phyloP scores from a whole-genome alignment of 805 yeast genomes.

The Scheffersomyces coipomensis region DNA sequence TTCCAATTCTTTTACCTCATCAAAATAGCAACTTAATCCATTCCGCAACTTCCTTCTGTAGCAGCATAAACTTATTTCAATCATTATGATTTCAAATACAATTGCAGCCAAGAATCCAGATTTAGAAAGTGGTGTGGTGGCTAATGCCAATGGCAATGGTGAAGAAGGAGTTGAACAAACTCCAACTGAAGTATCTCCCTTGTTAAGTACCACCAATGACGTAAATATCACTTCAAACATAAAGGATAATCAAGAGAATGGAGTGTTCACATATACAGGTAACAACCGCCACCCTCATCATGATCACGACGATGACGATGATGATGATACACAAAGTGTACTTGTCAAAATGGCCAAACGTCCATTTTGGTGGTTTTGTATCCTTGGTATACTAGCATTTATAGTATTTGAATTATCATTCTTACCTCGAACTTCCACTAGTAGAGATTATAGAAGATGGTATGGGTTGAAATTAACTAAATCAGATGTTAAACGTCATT shows the following conservation, averaged over 20 bases:
- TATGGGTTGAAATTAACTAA: conserved; percentile 65
- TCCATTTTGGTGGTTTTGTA: conserved; percentile 19
- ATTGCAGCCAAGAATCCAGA: too few relatives aligned
- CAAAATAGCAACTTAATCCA: too few relatives aligned
- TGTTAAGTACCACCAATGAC: neutral
- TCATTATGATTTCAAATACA: too few relatives aligned
- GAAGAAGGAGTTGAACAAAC: neutral
- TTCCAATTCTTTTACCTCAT: too few relatives aligned
- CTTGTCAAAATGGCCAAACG: conserved; percentile 6
- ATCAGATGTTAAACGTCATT: conserved; percentile 67
- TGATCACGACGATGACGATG: conserved; percentile 5
- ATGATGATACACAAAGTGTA: conserved; percentile 5
- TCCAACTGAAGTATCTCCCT: neutral
- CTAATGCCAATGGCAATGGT: neutral
- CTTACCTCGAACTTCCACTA: conserved; percentile 79
- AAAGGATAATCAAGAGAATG: too few relatives aligned
- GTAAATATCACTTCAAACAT: too few relatives aligned
- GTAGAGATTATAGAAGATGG: conserved; percentile 75
- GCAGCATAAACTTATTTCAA: too few relatives aligned
- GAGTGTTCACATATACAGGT: too few relatives aligned
- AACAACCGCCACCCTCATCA: too few relatives aligned
- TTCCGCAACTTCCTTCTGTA: too few relatives aligned
- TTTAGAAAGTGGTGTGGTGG: too few relatives aligned
- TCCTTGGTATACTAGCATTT: conserved; percentile 50
- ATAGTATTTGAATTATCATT: conserved; percentile 65